Conservation (phyloP, 441 rosid genomes). For the Flueggea neowawraea region DNA sequence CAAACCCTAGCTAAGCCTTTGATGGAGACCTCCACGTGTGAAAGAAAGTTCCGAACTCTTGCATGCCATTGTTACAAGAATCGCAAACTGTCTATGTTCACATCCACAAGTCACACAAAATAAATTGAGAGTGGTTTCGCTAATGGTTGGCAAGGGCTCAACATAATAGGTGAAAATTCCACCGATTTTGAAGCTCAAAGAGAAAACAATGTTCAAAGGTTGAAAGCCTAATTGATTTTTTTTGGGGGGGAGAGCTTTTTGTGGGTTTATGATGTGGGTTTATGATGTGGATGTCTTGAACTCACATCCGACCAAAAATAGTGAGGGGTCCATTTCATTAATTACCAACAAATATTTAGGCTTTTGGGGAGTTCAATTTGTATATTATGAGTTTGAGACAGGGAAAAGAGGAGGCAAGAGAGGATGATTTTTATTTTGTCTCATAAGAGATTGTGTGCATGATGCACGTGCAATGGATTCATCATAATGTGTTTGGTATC, state of each 20-base stretch:
- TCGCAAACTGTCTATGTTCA: not conserved
- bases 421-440: too few relatives aligned
- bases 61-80: too few relatives aligned
- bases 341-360: slow-evolving; percentile 9
- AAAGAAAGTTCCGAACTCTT: too few relatives aligned
- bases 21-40: too few relatives aligned
- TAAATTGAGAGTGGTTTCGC: slow-evolving; percentile 25
- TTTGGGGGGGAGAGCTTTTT: slow-evolving; percentile 2
- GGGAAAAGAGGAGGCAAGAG: slow-evolving; percentile 1
- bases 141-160: slow-evolving; percentile 29
- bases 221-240: too few relatives aligned
- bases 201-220: not conserved
- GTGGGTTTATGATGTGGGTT: too few relatives aligned
- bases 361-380: not conserved
- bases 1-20: too few relatives aligned
- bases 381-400: not conserved
- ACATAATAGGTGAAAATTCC: slow-evolving; percentile 14
- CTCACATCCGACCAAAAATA: slow-evolving; percentile 34
- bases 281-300: slow-evolving; percentile 34
- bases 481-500: slow-evolving; percentile 1
- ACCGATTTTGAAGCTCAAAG: slow-evolving; percentile 12
- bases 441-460: slow-evolving; percentile 3
- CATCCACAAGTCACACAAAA: slow-evolving; percentile 2
- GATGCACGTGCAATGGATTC: slow-evolving; percentile 32
- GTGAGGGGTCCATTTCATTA: slow-evolving; percentile 6